Percentiles rank a stretch among this genome's conserved stretches.
Conservation (phyloP, 2,329 filamentous ascomycete species). For the Orbilia ellipsospora region DNA sequence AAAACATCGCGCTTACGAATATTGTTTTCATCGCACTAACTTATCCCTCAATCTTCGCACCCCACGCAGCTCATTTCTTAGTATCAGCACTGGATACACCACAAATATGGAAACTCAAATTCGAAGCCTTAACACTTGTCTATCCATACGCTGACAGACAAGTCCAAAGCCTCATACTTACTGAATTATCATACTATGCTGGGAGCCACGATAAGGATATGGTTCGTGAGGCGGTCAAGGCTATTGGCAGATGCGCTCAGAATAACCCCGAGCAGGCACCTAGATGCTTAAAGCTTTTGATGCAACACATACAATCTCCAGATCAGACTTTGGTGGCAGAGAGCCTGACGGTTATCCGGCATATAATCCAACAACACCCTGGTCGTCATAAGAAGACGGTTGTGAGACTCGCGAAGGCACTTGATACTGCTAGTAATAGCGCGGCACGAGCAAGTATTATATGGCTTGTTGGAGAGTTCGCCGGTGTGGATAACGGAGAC, state of each 20-base stretch:
- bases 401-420: constrained; percentile 85
- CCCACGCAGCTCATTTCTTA: constrained; percentile 88
- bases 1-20: constrained; percentile 90
- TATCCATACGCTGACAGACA: constrained; percentile 83
- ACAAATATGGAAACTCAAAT: constrained; percentile 87
- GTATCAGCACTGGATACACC: constrained; percentile 81
- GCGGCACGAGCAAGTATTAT: constrained; percentile 93
- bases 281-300: constrained; percentile 82
- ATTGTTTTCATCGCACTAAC: constrained; percentile 90
- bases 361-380: constrained; percentile 92
- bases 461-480: constrained; percentile 82
- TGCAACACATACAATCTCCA: constrained; percentile 87
- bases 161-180: constrained; percentile 85
- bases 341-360: constrained; percentile 91
- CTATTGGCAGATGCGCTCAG: constrained; percentile 93
- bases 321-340: constrained; percentile 91
- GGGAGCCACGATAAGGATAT: constrained; percentile 77
- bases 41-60: constrained; percentile 82
- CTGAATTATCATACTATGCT: constrained; percentile 93
- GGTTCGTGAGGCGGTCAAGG: constrained; percentile 87
- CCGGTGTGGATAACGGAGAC: constrained; percentile 80
- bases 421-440: constrained; percentile 87
- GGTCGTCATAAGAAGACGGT: constrained; percentile 84
- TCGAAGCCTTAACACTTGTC: constrained; percentile 89
- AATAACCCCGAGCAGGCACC: constrained; percentile 76